phyloP scores from a whole-genome alignment of 108 stramenopile species.

The Tribonema minus region DNA sequence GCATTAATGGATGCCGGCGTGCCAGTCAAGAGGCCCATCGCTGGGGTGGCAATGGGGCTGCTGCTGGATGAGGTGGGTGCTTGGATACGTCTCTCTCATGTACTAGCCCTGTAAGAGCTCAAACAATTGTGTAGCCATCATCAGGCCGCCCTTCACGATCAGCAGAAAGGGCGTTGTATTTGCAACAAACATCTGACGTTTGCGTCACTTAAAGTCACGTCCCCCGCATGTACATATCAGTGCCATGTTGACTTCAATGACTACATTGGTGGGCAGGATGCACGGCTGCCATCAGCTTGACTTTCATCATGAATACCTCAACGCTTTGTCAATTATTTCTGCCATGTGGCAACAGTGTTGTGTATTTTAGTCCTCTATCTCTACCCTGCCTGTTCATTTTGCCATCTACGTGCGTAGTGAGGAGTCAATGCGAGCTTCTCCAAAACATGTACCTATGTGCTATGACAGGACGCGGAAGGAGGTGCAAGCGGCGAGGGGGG shows the following conservation, averaged over 20 bases:
- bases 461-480: background rate
- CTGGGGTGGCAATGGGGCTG: constrained; percentile 77
- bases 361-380: background rate
- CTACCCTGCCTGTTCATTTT: background rate
- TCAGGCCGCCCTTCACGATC: background rate
- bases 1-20: constrained; percentile 85
- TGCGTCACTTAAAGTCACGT: background rate
- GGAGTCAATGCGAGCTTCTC: no score
- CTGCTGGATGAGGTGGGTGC: constrained; percentile 62
- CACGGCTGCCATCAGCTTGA: no score
- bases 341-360: background rate
- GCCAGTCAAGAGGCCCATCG: constrained; percentile 69
- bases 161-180: background rate
- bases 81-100: constrained; percentile 73
- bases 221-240: background rate
- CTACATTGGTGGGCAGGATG: no score
- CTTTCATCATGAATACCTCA: no score
- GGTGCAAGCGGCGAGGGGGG: constrained; percentile 11
- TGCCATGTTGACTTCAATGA: constrained; percentile 79
- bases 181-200: background rate
- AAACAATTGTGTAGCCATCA: constrained; percentile 43
- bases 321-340: no score
- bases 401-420: background rate
- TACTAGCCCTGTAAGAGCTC: constrained; percentile 76
- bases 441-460: background rate